phyloP scores from a whole-genome alignment of 2,329 filamentous ascomycete genomes.

The Fusarium acutatum region DNA sequence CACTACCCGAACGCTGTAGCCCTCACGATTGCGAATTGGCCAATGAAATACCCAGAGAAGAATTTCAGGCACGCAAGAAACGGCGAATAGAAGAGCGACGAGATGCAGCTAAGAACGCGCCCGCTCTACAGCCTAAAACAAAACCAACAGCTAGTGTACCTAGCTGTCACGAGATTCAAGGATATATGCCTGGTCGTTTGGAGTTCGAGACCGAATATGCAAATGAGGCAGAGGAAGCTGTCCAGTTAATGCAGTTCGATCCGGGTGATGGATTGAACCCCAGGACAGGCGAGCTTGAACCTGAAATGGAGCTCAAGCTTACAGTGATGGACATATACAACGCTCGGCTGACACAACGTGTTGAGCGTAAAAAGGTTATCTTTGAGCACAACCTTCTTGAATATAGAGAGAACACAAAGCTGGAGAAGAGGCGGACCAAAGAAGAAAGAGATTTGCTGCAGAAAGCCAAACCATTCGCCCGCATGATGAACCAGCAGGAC shows the following conservation, averaged over 20 bases:
- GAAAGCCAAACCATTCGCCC: slow-evolving; percentile 93
- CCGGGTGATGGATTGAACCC: slow-evolving; percentile 93
- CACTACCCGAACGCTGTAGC: slow-evolving; percentile 85
- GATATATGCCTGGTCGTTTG: slow-evolving; percentile 96
- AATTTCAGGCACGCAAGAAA: slow-evolving; percentile 94
- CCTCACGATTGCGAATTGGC: slow-evolving; percentile 82
- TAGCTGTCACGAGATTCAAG: slow-evolving; percentile 96
- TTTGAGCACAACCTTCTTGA: slow-evolving; percentile 95
- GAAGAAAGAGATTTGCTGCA: slow-evolving; percentile 91
- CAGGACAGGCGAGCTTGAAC: slow-evolving; percentile 84
- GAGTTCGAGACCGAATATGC: slow-evolving; percentile 98
- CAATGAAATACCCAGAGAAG: slow-evolving; percentile 83
- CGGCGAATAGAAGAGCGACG: slow-evolving; percentile 90
- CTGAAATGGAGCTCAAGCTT: slow-evolving; percentile 96
- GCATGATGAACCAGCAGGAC: slow-evolving; percentile 95
- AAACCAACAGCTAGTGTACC: slow-evolving; percentile 96
- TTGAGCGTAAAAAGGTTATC: slow-evolving; percentile 94
- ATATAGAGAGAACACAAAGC: slow-evolving; percentile 87
- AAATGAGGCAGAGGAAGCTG: slow-evolving; percentile 97
- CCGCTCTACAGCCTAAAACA: slow-evolving; percentile 86
- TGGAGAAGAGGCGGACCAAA: slow-evolving; percentile 95
- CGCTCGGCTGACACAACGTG: slow-evolving; percentile 84
- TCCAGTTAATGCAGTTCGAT: slow-evolving; percentile 98
- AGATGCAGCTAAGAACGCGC: slow-evolving; percentile 83
- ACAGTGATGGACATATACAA: slow-evolving; percentile 99